phyloP scores from a whole-genome alignment of 2,329 filamentous ascomycete genomes.

The Aphanocladium album region DNA sequence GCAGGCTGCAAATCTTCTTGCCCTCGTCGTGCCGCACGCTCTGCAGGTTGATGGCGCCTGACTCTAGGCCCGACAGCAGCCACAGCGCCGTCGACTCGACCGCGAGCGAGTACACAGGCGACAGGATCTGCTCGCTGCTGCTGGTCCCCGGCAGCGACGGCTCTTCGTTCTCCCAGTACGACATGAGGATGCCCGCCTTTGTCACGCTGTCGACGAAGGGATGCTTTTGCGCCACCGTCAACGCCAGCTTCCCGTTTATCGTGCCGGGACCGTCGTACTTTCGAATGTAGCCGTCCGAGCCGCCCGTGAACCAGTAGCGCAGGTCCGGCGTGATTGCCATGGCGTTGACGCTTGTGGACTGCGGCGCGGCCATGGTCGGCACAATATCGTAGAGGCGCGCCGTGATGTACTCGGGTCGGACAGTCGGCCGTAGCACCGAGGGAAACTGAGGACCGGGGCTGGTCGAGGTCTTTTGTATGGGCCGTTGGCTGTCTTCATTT shows the following conservation, averaged over 20 bases:
- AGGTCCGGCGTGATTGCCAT: conserved; percentile 89
- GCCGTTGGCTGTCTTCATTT: conserved; percentile 16
- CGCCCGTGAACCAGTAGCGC: conserved; percentile 90
- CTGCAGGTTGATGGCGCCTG: conserved; percentile 87
- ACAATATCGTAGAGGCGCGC: conserved; percentile 89
- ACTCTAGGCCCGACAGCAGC: conserved; percentile 86
- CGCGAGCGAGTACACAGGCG: conserved; percentile 89
- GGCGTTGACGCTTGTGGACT: conserved; percentile 92
- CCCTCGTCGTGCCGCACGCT: conserved; percentile 93
- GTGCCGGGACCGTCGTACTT: conserved; percentile 96
- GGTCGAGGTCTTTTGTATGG: conserved; percentile 24
- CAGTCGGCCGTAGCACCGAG: conserved; percentile 45
- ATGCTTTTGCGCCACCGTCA: conserved; percentile 93
- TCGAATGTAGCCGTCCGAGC: conserved; percentile 89
- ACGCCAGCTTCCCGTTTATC: conserved; percentile 85
- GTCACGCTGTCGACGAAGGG: conserved; percentile 97
- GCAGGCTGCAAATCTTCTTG: conserved; percentile 75
- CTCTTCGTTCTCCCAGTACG: conserved; percentile 98
- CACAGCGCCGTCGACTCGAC: conserved; percentile 86
- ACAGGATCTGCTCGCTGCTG: conserved; percentile 61
- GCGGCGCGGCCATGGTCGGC: conserved; percentile 92
- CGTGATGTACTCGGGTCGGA: conserved; percentile 73
- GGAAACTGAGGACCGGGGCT: conserved; percentile 22
- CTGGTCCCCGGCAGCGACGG: conserved; percentile 40
- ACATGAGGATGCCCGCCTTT: conserved; percentile 89